These are phyloP conservation scores for Penicillium diatomitis DNA, from an alignment of 495 filamentous ascomycete genomes.

Conservation along the genomic window DNA sequence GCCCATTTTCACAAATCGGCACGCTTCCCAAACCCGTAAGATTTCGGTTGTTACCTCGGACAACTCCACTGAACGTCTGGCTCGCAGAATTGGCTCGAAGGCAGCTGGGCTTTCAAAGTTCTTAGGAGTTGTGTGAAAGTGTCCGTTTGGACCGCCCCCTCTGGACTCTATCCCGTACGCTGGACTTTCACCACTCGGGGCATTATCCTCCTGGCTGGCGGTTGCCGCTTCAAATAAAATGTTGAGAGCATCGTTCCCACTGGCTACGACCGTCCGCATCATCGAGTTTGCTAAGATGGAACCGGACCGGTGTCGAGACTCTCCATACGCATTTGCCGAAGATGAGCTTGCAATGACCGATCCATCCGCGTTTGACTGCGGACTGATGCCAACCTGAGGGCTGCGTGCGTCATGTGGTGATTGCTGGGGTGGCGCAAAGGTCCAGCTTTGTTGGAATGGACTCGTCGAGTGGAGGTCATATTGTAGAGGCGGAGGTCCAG, in stretches of 20 bases:
- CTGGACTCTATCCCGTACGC: constrained; percentile 6
- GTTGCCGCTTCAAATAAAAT: constrained; percentile 45
- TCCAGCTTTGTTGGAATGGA: constrained; percentile 12
- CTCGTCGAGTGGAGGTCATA: constrained; percentile 4
- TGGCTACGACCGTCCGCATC: constrained; percentile 41
- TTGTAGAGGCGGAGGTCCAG: constrained; percentile 2
- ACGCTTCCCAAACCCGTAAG: constrained; percentile 39
- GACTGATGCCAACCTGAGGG: constrained; percentile 10
- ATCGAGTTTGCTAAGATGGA: constrained; percentile 33
- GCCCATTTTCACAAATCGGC: constrained; percentile 44
- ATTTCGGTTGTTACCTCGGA: constrained; percentile 24
- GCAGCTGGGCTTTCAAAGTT: constrained; percentile 13
- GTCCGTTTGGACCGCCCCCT: constrained; percentile 3
- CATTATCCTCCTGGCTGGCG: constrained; percentile 19
- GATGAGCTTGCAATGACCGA: constrained; percentile 3
- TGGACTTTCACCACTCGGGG: constrained; percentile 8
- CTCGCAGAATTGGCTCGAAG: constrained; percentile 13
- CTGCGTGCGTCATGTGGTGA: constrained; percentile 8
- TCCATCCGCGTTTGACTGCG: constrained; percentile 1
- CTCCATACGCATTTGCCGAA: constrained; percentile 8
- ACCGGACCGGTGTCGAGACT: constrained; percentile 21
- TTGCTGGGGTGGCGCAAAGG: constrained; percentile 4
- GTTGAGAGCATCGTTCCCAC: constrained; percentile 45
- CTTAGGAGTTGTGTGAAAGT: constrained; percentile 6
- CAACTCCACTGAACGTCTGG: constrained; percentile 21